phyloP scores from a whole-genome alignment of 2,329 filamentous ascomycete species.

The Sporothrix humicola region DNA sequence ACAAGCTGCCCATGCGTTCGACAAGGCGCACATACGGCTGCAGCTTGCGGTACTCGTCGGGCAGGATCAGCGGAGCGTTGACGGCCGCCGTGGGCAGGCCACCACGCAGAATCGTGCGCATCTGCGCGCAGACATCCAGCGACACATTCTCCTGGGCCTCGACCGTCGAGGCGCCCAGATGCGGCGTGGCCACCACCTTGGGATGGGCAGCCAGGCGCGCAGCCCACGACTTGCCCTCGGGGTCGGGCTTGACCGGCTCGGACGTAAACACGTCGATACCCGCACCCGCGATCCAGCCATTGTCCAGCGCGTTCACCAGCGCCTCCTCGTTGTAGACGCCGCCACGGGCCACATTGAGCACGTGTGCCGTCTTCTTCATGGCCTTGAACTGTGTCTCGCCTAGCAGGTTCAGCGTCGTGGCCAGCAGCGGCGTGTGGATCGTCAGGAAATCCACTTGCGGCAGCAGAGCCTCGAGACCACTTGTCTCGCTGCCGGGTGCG shows the following conservation, averaged over 20 bases:
- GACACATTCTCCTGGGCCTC: conserved; percentile 87
- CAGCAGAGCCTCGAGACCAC: conserved; percentile 64
- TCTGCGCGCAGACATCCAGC: conserved; percentile 81
- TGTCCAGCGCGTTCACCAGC: conserved; percentile 71
- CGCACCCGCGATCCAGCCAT: conserved; percentile 74
- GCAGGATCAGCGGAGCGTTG: conserved; percentile 80
- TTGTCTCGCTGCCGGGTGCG: conserved; percentile 8
- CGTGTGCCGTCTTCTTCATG: conserved; percentile 76
- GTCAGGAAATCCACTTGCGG: conserved; percentile 76
- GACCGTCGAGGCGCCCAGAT: conserved; percentile 78
- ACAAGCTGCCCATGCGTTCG: conserved; percentile 79
- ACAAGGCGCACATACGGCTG: conserved; percentile 77
- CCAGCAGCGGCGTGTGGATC: conserved; percentile 79
- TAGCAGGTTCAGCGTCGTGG: conserved; percentile 76
- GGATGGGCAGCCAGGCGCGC: conserved; percentile 69
- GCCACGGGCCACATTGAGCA: conserved; percentile 80
- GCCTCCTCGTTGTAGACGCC: conserved; percentile 81
- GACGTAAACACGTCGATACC: conserved; percentile 80
- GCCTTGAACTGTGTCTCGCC: conserved; percentile 66
- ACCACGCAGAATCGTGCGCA: conserved; percentile 73
- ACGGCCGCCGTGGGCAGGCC: conserved; percentile 77
- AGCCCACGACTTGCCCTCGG: conserved; percentile 58
- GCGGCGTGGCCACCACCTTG: conserved; percentile 77
- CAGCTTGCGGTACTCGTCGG: conserved; percentile 78
- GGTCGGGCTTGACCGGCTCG: conserved; percentile 64